phyloP scores from a whole-genome alignment of 768 basidiomycete species.

The Rhodotorula diobovata region DNA sequence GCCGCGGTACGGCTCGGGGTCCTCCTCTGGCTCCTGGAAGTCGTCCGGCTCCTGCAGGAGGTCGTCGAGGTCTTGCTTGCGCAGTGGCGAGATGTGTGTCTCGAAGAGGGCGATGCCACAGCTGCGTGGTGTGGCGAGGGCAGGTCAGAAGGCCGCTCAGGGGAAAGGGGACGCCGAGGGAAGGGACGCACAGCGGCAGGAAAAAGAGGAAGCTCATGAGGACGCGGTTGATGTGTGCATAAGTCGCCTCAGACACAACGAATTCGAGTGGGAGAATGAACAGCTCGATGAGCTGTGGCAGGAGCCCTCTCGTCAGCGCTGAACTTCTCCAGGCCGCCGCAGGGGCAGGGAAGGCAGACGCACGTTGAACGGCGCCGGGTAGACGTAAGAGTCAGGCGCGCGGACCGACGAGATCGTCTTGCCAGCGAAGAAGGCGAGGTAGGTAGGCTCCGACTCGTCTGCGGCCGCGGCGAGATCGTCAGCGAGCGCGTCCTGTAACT shows the following conservation, averaged over 20 bases:
- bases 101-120: constrained; percentile 49
- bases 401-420: constrained; percentile 46
- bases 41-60: constrained; percentile 24
- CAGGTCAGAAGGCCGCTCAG: background rate
- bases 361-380: constrained; percentile 45
- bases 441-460: constrained; percentile 46
- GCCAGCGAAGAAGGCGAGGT: constrained; percentile 49
- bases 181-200: constrained; percentile 41
- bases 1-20: constrained; percentile 27
- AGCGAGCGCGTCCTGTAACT: background rate
- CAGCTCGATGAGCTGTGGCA: constrained; percentile 30
- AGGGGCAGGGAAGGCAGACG: too few relatives aligned
- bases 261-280: constrained; percentile 43
- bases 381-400: constrained; percentile 46
- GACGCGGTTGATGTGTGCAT: constrained; percentile 47
- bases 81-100: constrained; percentile 41
- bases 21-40: constrained; percentile 18
- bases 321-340: background rate
- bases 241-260: constrained; percentile 43
- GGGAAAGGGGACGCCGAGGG: too few relatives aligned
- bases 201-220: constrained; percentile 50
- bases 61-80: constrained; percentile 6
- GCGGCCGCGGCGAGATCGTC: constrained; percentile 40
- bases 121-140: background rate
- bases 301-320: background rate